Evolutionary conservation across 2,329 filamentous ascomycete species (phyloP).

Genomic region (Aplosporella prunicola): DNA sequence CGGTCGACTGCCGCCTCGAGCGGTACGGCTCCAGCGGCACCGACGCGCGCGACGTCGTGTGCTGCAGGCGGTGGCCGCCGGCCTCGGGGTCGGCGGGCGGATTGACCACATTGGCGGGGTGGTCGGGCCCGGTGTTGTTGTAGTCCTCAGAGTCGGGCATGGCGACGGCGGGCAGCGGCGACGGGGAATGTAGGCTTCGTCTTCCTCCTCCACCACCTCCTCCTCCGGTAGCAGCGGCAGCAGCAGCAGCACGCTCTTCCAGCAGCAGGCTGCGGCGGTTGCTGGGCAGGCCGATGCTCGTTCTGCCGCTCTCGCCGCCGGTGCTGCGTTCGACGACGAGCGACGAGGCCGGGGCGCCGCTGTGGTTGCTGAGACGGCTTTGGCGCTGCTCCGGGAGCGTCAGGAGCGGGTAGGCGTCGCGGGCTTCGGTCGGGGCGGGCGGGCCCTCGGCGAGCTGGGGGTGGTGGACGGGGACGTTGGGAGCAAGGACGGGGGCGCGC

Average conservation of each 20-base stretch:
- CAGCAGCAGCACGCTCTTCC: no score
- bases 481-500: slow-evolving; percentile 31
- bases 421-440: slow-evolving; percentile 34
- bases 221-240: no score
- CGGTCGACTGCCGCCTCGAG: slow-evolving; percentile 8
- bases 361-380: slow-evolving; percentile 39
- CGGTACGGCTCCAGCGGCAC: slow-evolving; percentile 6
- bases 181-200: not conserved
- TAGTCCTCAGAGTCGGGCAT: not conserved
- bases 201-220: not conserved
- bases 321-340: slow-evolving; percentile 30
- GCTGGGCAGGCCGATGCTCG: slow-evolving; percentile 44
- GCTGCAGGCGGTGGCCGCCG: slow-evolving; percentile 9
- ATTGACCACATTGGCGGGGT: slow-evolving; percentile 3
- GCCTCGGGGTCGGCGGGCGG: slow-evolving; percentile 9
- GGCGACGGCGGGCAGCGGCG: not conserved
- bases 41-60: slow-evolving; percentile 9
- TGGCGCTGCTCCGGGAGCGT: slow-evolving; percentile 48
- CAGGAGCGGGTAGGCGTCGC: slow-evolving; percentile 47
- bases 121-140: slow-evolving; percentile 1
- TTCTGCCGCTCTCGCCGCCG: slow-evolving; percentile 39
- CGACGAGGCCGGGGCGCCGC: slow-evolving; percentile 19
- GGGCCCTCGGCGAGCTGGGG: slow-evolving; percentile 22
- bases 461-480: slow-evolving; percentile 30
- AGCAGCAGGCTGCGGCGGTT: slow-evolving; percentile 19